Base-by-base conservation (phyloP, 2,329 filamentous ascomycete genomes). In the Trichoderma citrinoviride region DNA sequence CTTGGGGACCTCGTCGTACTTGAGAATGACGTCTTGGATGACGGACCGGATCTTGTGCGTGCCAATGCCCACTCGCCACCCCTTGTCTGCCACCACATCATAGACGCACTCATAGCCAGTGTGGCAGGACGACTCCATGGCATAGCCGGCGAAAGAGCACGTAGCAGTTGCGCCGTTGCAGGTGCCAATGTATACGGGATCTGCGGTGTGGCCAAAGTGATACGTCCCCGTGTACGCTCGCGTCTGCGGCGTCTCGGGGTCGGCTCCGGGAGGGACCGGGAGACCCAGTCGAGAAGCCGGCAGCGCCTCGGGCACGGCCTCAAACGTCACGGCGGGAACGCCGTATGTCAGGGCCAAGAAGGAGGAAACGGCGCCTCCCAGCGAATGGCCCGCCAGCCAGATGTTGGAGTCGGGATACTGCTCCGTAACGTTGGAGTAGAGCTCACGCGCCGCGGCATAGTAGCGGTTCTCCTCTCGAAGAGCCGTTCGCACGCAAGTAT, bases 201-300 rank as follows among this genome's bases (percentile, higher is more conserved):
- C 95, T 0, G 95, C 95, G 0, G 93, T 98, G 73, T 98, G 93
- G 4, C 95, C 95, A 74, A 97, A 94, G 76, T 99, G 95, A 73
- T 88, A 96, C 0, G 90, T 83, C 14, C 92, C 93, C 0, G 92
- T 96, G 71, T 87, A 85, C 65, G 86, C 78, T 47, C 92, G 83
- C 43, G 85, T 83, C 72, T 96, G 92, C 33, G 92, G 89, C 37
- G 85, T 82, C 47, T 85, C 82, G 25, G 92, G 85, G 71, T 93
- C 85, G 52, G 89, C 83, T 25, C 91, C 91, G 0, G 94, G 94
- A 14, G 95, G 94, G 0, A 88, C 84, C 0, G 94, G 94, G 7
- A 99, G 85, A 23, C 93, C 95, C 0, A 99, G 83, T 27, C 95
- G 88, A 58, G 87, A 86, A 7, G 92, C 93, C 3, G 95, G 89